Evolutionary conservation across 2,329 filamentous ascomycete genomes (phyloP), one percentile per base, ranked within the genome.

Genomic region (Monosporascus sp.): DNA sequence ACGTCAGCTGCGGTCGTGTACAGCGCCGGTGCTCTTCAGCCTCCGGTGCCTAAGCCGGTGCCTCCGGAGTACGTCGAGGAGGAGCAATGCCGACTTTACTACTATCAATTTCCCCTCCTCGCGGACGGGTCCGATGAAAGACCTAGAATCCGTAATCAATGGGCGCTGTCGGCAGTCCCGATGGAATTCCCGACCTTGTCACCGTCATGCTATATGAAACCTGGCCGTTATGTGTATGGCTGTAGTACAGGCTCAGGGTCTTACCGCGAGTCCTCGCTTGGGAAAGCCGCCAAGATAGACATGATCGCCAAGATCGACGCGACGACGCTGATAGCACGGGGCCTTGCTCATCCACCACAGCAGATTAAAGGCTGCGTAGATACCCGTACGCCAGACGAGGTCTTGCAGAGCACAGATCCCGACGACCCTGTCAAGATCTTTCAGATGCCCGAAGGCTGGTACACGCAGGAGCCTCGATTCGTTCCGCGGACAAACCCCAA

Each of bases 1-100:
- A 89, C 84, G 1, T 85, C 83, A 3, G 82, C 83, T 0, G 80
- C 81, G 0, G 66, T 88, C 2, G 75, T 89, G 0, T 89, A 84
- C 65, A 81, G 76, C 44, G 79, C 84, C 6, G 86, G 83, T 1
- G 84, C 86, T 53, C 74, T 89, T 37, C 70, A 74, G 8, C 74
- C 78, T 4, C 84, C 84, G 6, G 68, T 68, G n/a, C 68, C 64
- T 3, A 71, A 70, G 49, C 56, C 62, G 1, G 60, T 68, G 2
- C 68, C 68, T 1, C 63, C 62, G 1, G 66, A 71, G 50, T 70
- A 72, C 31, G 67, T 68, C 1, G 83, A 87, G 55, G 78, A 83
- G 57, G 82, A 86, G 46, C 83, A 89, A 65, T 89, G 85, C 54
- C 77, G 85, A 5, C 72, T 89, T 0, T 89, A 88, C 66, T 88